Percentiles rank a stretch among this genome's conserved stretches.
phyloP scores from a whole-genome alignment of 1,139 yeast species.

The Suzukiozyma palmioleophila region DNA sequence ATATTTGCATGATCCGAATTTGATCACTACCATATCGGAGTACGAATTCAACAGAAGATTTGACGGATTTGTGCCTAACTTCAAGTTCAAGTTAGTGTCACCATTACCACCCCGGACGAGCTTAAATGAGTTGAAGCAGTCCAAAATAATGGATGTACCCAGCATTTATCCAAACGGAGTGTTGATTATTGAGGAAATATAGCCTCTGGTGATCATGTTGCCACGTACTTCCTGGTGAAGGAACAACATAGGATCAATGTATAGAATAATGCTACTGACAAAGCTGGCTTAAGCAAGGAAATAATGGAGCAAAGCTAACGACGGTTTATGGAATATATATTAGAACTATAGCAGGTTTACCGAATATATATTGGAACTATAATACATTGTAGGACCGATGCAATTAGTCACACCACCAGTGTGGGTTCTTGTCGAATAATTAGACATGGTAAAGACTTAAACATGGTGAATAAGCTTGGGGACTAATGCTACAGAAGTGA shows the following conservation, averaged over 20 bases:
- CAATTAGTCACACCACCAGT: too few relatives aligned
- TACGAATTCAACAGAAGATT: slow-evolving; percentile 19
- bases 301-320: too few relatives aligned
- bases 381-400: background rate
- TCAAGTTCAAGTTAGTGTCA: slow-evolving; percentile 29
- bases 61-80: slow-evolving; percentile 21
- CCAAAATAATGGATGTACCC: slow-evolving; percentile 24
- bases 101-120: slow-evolving; percentile 38
- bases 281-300: too few relatives aligned
- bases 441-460: too few relatives aligned
- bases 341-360: too few relatives aligned
- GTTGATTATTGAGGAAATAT: slow-evolving; percentile 32
- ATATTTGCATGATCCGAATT: slow-evolving; percentile 31
- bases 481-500: too few relatives aligned
- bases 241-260: too few relatives aligned
- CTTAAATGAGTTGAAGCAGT: slow-evolving; percentile 22
- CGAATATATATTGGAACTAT: background rate
- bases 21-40: slow-evolving; percentile 37
- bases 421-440: too few relatives aligned
- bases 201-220: background rate
- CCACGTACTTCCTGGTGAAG: too few relatives aligned
- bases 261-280: too few relatives aligned
- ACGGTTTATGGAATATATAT: too few relatives aligned
- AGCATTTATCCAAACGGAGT: slow-evolving; percentile 42
- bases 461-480: too few relatives aligned